Percentiles rank a stretch among this genome's conserved stretches.
Conservation (phyloP, 306 rosid species). For the Cyamopsis tetragonoloba region DNA sequence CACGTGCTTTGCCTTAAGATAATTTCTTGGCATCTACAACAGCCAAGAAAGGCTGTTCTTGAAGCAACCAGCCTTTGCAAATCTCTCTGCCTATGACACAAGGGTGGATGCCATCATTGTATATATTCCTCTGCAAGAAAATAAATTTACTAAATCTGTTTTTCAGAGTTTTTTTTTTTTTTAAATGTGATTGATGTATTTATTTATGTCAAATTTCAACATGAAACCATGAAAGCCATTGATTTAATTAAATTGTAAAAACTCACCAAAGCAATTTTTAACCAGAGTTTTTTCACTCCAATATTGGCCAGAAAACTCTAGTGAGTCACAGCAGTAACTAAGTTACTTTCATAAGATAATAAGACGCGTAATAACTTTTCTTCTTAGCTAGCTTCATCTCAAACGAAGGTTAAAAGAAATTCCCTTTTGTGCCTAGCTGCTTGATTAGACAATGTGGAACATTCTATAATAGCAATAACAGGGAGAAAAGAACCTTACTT, state of each 20-base stretch:
- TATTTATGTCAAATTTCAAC: not conserved
- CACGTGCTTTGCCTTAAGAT: slow-evolving; percentile 21
- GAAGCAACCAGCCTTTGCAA: not conserved
- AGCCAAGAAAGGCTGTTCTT: slow-evolving; percentile 5
- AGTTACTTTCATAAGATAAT: not conserved
- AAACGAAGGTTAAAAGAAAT: not conserved
- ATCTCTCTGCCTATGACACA: slow-evolving; percentile 12
- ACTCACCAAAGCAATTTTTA: not conserved
- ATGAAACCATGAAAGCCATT: not conserved
- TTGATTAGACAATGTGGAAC: not conserved
- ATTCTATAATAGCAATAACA: not conserved
- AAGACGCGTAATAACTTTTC: not conserved
- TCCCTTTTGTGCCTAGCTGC: not conserved
- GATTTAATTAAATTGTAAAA: not conserved
- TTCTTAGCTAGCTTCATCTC: not conserved
- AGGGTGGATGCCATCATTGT: slow-evolving; percentile 21
- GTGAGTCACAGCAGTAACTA: no score
- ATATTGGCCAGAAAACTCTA: not conserved
- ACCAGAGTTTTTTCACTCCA: not conserved
- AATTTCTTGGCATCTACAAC: slow-evolving; percentile 21
- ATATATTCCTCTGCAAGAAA: not conserved
- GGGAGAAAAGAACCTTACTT: not conserved
- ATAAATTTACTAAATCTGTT: not conserved
- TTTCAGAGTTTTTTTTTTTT: not conserved
- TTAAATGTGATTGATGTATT: not conserved